These are phyloP conservation scores for Globisporangium perplexum DNA, from an alignment of 352 stramenopile genomes.

Conservation along the genomic window DNA sequence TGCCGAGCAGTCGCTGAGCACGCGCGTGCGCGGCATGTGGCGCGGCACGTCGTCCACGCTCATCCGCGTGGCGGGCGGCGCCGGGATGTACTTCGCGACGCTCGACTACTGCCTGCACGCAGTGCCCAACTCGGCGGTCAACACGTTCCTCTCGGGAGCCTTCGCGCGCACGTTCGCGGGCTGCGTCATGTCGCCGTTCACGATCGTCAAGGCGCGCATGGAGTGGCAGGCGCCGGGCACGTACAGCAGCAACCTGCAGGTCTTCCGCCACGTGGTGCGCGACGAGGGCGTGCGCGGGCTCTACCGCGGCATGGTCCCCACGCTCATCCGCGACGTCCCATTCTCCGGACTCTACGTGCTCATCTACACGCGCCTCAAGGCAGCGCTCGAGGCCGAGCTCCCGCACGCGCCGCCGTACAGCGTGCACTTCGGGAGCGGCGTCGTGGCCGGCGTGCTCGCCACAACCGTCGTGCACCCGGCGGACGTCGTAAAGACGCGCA, in stretches of 20 bases:
- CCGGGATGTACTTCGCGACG: constrained; percentile 80
- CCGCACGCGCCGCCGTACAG: constrained; percentile 43
- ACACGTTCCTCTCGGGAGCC: constrained; percentile 77
- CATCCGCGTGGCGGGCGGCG: constrained; percentile 72
- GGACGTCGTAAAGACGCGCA: constrained; percentile 86
- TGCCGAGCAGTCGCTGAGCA: constrained; percentile 10
- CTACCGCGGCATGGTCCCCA: constrained; percentile 83
- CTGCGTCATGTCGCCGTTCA: constrained; percentile 76
- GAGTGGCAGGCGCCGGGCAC: constrained; percentile 68
- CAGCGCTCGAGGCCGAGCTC: constrained; percentile 31
- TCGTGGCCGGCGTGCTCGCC: constrained; percentile 67
- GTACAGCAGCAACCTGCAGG: constrained; percentile 54
- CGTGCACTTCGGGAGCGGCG: constrained; percentile 76
- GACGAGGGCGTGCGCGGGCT: constrained; percentile 69
- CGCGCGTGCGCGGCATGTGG: constrained; percentile 68
- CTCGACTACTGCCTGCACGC: constrained; percentile 61
- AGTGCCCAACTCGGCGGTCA: constrained; percentile 48
- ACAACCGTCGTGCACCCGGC: constrained; percentile 83
- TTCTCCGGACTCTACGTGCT: constrained; percentile 88
- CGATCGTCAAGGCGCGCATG: constrained; percentile 85
- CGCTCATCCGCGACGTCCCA: constrained; percentile 81
- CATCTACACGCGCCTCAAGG: constrained; percentile 73
- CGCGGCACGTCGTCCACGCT: constrained; percentile 77
- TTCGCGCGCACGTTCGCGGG: constrained; percentile 84
- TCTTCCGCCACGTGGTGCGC: constrained; percentile 57